Evolutionary conservation across 169 alveolate species (phyloP).

Genomic region (Plasmodium fragile): DNA sequence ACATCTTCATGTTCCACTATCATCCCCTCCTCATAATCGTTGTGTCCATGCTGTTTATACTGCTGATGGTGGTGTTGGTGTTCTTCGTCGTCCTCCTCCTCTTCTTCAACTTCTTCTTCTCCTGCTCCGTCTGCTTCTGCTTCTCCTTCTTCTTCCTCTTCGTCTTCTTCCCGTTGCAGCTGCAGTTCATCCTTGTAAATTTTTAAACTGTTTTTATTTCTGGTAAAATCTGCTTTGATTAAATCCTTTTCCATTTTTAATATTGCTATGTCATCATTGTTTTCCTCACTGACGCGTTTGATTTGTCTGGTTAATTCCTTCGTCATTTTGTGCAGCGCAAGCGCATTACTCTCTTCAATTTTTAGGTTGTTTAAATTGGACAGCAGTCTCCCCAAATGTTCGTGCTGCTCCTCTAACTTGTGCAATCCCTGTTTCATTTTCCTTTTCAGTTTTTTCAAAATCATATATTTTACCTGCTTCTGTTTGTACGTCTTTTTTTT

Average conservation of each 20-base stretch:
- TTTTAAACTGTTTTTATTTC: conserved; percentile 37
- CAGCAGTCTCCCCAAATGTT: conserved; percentile 7
- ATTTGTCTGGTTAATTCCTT: conserved; percentile 37
- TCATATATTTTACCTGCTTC: conserved; percentile 25
- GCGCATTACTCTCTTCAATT: conserved; percentile 9
- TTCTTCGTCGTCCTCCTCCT: not conserved
- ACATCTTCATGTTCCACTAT: conserved; percentile 28
- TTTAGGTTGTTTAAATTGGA: conserved; percentile 35
- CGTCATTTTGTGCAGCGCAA: conserved; percentile 3
- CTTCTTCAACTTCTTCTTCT: not conserved
- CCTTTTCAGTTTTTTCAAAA: conserved; percentile 37
- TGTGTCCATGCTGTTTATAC: not conserved
- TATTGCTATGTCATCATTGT: conserved; percentile 69
- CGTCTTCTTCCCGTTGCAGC: not conserved
- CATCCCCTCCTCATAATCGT: not conserved
- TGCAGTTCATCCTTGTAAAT: conserved; percentile 12
- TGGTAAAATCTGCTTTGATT: conserved; percentile 43
- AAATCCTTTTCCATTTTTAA: conserved; percentile 62
- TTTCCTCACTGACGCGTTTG: conserved; percentile 31
- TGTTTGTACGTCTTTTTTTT: not conserved
- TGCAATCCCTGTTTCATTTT: conserved; percentile 17
- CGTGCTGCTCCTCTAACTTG: conserved; percentile 43
- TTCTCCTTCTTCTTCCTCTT: not conserved
- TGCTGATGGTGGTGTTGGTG: not conserved
- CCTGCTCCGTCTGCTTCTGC: not conserved